Conservation (phyloP, 257 asterid species). For the Solanum chilense region DNA sequence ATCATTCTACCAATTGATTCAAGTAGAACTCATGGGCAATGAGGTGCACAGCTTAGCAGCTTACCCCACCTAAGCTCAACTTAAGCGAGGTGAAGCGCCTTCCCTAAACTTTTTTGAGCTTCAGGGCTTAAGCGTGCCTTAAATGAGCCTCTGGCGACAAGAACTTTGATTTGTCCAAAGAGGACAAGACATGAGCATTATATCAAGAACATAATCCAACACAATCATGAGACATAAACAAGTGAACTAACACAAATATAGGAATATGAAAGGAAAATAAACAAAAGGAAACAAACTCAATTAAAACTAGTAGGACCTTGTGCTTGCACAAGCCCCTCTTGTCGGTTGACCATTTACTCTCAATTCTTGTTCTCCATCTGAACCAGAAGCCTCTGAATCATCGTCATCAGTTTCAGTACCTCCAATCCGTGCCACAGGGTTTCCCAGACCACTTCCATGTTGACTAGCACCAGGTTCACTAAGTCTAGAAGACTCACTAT, state of each 20-base stretch:
- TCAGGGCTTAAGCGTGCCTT: not conserved
- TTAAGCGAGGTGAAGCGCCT: not conserved
- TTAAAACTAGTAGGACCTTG: slow-evolving; percentile 26
- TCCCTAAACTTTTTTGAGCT: not conserved
- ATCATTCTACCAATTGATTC: not conserved
- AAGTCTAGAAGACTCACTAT: slow-evolving; percentile 17
- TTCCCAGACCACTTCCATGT: slow-evolving; percentile 3
- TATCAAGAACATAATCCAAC: not conserved
- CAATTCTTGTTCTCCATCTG: slow-evolving; percentile 45
- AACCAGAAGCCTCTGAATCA: slow-evolving; percentile 32
- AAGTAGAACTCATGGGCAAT: not conserved
- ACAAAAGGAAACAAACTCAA: not conserved
- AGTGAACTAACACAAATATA: not conserved
- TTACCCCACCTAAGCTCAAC: not conserved
- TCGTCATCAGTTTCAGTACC: slow-evolving; percentile 28
- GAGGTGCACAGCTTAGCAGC: not conserved
- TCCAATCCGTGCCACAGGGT: slow-evolving; percentile 24
- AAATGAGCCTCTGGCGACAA: not conserved
- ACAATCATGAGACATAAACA: not conserved
- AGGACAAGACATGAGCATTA: not conserved
- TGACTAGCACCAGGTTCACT: slow-evolving; percentile 7
- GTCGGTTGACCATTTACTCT: slow-evolving; percentile 14
- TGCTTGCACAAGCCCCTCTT: slow-evolving; percentile 22
- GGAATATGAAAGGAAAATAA: not conserved
- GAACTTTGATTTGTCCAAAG: not conserved